These are phyloP conservation scores for Tetradesmus lagerheimii DNA, from an alignment of 139 green algal species.

Conservation along the genomic window DNA sequence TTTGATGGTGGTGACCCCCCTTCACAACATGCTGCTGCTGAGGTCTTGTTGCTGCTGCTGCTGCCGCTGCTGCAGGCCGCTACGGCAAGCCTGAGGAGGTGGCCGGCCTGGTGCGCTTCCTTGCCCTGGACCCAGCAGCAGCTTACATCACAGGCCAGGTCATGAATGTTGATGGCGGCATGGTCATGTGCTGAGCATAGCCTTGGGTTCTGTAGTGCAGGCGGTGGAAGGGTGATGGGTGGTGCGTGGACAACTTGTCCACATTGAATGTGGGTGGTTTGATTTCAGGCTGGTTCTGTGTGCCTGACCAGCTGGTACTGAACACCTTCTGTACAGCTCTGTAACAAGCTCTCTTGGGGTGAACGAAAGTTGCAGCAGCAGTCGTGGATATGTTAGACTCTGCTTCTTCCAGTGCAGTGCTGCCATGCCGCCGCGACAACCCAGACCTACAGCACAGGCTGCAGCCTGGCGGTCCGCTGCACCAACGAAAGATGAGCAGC, in stretches of 20 bases:
- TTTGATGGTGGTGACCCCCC: too few relatives aligned
- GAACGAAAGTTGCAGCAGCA: neutral
- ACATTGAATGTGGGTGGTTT: neutral
- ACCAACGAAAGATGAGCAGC: too few relatives aligned
- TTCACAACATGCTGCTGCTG: neutral
- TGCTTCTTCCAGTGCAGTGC: neutral
- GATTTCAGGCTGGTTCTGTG: neutral
- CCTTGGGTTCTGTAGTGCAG: too few relatives aligned
- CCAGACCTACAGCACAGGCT: too few relatives aligned
- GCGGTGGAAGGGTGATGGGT: too few relatives aligned
- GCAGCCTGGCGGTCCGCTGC: too few relatives aligned
- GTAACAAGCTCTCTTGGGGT: neutral
- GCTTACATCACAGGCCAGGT: conserved; percentile 98
- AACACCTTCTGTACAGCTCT: neutral
- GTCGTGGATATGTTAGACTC: neutral
- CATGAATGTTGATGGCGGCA: conserved; percentile 92
- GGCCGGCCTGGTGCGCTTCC: conserved; percentile 89
- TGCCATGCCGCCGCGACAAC: too few relatives aligned
- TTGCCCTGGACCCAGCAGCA: conserved; percentile 92
- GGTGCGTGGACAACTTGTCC: too few relatives aligned
- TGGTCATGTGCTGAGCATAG: conserved; percentile 85
- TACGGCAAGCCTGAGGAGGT: conserved; percentile 93
- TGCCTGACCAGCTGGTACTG: neutral
- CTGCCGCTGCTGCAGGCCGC: conserved; percentile 64
- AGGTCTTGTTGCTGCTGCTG: neutral